A percentile compares a stretch with the other conserved stretches of the same genome.
Conservation (phyloP, 208 protist species). For the Sergeia podlipaevii region DNA sequence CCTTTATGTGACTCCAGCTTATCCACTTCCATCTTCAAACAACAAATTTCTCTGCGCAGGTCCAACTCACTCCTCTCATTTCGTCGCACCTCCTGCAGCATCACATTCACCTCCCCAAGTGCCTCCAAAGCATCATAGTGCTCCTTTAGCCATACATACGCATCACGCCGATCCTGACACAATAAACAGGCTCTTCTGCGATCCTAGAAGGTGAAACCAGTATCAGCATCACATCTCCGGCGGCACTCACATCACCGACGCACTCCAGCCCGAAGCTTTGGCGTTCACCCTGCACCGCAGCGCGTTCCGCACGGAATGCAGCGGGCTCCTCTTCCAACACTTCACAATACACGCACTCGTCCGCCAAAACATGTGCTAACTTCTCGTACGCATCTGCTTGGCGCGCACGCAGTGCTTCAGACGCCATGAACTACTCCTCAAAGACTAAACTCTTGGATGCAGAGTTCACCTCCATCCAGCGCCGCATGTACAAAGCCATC, state of each 20-base stretch:
- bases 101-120: conserved; percentile 70
- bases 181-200: conserved; percentile 20
- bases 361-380: neutral
- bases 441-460: conserved; percentile 3
- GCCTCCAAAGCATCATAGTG: conserved; percentile 65
- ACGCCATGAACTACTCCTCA: neutral
- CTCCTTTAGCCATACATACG: conserved; percentile 33
- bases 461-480: conserved; percentile 5
- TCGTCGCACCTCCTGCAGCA: conserved; percentile 72
- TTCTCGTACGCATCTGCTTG: neutral
- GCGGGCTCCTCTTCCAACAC: neutral
- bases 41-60: conserved; percentile 56
- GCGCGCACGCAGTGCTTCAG: conserved; percentile 6
- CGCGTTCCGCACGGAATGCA: neutral
- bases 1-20: conserved; percentile 19
- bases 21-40: conserved; percentile 65
- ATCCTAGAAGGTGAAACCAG: conserved; percentile 2
- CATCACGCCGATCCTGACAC: conserved; percentile 30
- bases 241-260: neutral
- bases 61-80: conserved; percentile 51
- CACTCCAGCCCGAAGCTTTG: neutral
- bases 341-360: neutral
- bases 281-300: neutral
- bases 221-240: neutral
- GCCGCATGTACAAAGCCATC: conserved; percentile 19